These are phyloP conservation scores for Teunomyces gatunensis DNA, from an alignment of 805 yeast species.

Conservation along the genomic window DNA sequence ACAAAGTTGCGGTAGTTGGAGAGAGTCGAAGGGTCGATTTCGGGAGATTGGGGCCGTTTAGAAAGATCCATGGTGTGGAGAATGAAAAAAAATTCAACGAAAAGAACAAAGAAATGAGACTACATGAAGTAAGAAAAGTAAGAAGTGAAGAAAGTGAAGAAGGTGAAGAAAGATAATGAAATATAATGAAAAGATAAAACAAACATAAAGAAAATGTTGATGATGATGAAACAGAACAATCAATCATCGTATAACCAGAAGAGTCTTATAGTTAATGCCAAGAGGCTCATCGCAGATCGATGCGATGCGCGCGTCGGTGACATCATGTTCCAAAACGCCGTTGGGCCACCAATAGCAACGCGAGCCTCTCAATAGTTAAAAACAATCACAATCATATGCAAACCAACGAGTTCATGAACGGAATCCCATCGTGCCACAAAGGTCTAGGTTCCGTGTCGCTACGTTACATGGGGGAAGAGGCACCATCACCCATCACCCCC, in stretches of 20 bases:
- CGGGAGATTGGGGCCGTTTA: conserved; percentile 42
- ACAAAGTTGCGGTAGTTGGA: conserved; percentile 28
- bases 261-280: background rate
- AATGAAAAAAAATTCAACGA: background rate
- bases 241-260: background rate
- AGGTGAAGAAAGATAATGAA: background rate
- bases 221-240: background rate
- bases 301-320: no score
- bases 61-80: conserved; percentile 10
- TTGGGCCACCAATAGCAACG: no score
- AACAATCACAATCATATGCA: no score
- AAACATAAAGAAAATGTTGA: background rate
- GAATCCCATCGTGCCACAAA: no score
- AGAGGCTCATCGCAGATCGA: no score
- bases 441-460: no score
- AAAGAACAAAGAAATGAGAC: background rate
- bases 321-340: no score
- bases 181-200: no score
- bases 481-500: no score
- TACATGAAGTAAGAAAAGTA: background rate
- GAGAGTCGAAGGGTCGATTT: conserved; percentile 71
- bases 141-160: background rate
- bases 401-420: no score
- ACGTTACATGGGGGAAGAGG: no score
- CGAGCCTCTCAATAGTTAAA: no score